Evolutionary conservation across 73 alveolate species (phyloP).

Genomic region (Diophrys appendiculata): DNA sequence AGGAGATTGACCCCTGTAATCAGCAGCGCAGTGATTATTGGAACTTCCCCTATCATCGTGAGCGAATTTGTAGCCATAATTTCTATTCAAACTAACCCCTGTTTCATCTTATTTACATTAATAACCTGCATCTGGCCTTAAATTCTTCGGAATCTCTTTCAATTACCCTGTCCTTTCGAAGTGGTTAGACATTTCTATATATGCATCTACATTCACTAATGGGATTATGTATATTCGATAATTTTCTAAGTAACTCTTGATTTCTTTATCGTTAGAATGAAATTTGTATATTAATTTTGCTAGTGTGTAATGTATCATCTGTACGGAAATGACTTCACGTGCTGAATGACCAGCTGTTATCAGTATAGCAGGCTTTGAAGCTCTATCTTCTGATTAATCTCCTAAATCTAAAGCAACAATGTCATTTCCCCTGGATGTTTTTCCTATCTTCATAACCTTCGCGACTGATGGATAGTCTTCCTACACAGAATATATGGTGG

Average conservation of each 20-base stretch:
- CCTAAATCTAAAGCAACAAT: slow-evolving; percentile 14
- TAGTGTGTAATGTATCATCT: slow-evolving; percentile 64
- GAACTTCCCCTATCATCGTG: neutral
- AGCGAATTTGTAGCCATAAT: neutral
- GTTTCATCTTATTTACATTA: too few species aligned
- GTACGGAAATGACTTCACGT: slow-evolving; percentile 82
- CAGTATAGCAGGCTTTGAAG: slow-evolving; percentile 49
- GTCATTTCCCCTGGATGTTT: neutral
- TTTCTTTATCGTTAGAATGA: slow-evolving; percentile 18
- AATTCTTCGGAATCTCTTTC: slow-evolving; percentile 75
- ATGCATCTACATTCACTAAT: slow-evolving; percentile 89
- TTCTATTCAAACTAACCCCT: neutral
- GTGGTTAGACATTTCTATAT: slow-evolving; percentile 57
- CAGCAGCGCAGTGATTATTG: neutral
- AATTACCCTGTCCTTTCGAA: slow-evolving; percentile 28
- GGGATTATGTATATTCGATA: slow-evolving; percentile 79
- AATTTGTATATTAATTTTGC: slow-evolving; percentile 51
- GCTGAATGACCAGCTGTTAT: slow-evolving; percentile 86
- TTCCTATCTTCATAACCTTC: neutral
- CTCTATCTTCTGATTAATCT: too few species aligned
- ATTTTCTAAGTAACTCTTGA: slow-evolving; percentile 32
- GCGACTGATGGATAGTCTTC: slow-evolving; percentile 4
- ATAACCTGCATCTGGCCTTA: too few species aligned
- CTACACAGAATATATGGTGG: neutral
- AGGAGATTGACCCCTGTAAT: neutral